Percentiles rank a stretch among this genome's conserved stretches.
These are phyloP conservation scores for Calendula officinalis DNA, from an alignment of 129 eudicot genomes.

Conservation along the genomic window DNA sequence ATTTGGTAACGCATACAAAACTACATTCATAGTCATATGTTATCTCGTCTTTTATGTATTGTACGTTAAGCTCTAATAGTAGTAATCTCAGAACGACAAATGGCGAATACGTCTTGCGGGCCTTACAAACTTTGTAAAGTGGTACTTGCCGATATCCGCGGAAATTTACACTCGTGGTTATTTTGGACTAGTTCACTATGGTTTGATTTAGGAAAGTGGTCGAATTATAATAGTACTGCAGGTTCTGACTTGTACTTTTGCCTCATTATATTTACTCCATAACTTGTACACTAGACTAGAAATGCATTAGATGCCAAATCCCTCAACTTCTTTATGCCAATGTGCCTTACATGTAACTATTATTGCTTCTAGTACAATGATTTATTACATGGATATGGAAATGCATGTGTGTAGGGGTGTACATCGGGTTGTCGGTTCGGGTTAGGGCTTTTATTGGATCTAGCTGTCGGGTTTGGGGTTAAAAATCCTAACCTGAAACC, in stretches of 20 bases:
- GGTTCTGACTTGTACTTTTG: constrained; percentile 33
- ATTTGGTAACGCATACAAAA: constrained; percentile 13
- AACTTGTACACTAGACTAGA: constrained; percentile 33
- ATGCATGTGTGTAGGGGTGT: constrained; percentile 4
- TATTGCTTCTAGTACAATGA: constrained; percentile 28
- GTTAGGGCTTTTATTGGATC: no score
- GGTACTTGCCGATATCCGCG: constrained; percentile 1
- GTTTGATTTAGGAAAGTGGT: constrained; percentile 21
- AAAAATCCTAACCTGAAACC: no score
- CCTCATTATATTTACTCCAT: constrained; percentile 28
- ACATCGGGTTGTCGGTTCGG: no score
- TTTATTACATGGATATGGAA: constrained; percentile 10
- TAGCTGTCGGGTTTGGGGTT: no score
- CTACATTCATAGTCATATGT: neutral
- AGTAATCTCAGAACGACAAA: constrained; percentile 10
- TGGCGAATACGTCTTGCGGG: constrained; percentile 19
- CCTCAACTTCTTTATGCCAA: constrained; percentile 31
- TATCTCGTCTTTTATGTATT: neutral
- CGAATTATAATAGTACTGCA: constrained; percentile 12
- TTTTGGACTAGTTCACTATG: constrained; percentile 15
- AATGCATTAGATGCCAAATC: constrained; percentile 45
- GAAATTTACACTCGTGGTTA: constrained; percentile 21
- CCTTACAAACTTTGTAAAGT: neutral
- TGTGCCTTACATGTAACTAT: constrained; percentile 30
- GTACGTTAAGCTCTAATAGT: constrained; percentile 6